A percentile compares a stretch with the other conserved stretches of the same genome.
Evolutionary conservation across 164 flowering plant species (phyloP).

Genomic region (Akebia trifoliata): DNA sequence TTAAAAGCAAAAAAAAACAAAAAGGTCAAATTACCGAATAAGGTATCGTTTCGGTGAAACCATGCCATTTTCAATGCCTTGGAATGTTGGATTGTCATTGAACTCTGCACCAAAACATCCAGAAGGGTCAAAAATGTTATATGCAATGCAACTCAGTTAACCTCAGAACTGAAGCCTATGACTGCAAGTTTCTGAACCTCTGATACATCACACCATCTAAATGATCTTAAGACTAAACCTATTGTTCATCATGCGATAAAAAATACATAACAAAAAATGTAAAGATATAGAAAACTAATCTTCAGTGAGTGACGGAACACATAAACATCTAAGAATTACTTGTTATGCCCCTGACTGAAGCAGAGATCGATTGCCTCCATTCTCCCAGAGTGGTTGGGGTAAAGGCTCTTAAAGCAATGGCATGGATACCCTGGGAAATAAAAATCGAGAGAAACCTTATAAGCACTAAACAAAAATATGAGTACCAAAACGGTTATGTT

Average conservation of each 20-base stretch:
- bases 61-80: constrained; percentile 3
- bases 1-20: not conserved
- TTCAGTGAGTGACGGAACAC: too few species aligned
- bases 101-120: constrained; percentile 7
- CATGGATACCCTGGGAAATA: constrained; percentile 29
- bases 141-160: too few species aligned
- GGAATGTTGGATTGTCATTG: constrained; percentile 13
- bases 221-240: too few species aligned
- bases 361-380: constrained; percentile 18
- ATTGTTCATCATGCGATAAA: too few species aligned
- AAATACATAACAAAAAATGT: too few species aligned
- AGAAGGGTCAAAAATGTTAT: not conserved
- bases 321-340: constrained; percentile 27
- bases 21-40: constrained; percentile 19
- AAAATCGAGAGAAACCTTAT: not conserved
- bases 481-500: too few species aligned
- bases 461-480: too few species aligned
- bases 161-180: too few species aligned
- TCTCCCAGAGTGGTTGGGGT: constrained; percentile 15
- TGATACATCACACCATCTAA: too few species aligned
- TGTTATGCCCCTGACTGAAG: constrained; percentile 16
- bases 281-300: too few species aligned
- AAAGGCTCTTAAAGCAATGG: constrained; percentile 20
- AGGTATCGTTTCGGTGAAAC: constrained; percentile 7
- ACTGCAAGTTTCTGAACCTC: too few species aligned